Evolutionary conservation across 176 grass and related monocot genomes (phyloP).

Genomic region (Olyra latifolia): DNA sequence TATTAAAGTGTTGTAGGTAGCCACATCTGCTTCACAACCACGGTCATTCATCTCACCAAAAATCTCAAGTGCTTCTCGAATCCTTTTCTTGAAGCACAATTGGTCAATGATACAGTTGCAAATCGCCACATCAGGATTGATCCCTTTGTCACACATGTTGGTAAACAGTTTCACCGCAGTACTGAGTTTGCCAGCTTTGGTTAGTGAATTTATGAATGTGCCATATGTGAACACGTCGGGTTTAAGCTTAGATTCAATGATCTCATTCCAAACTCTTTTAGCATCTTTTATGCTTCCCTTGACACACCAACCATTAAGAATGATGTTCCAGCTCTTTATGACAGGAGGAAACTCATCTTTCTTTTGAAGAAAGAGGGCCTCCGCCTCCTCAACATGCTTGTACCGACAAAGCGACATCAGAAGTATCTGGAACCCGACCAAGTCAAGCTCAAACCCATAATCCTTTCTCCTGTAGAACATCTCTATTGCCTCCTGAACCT

Average conservation of each 20-base stretch:
- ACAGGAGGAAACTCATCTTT: conserved; percentile 58
- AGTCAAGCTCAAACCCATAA: conserved; percentile 58
- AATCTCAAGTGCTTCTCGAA: conserved; percentile 69
- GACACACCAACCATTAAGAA: conserved; percentile 83
- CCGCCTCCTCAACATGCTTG: conserved; percentile 79
- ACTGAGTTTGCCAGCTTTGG: conserved; percentile 58
- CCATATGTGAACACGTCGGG: conserved; percentile 64
- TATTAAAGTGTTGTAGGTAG: conserved; percentile 70
- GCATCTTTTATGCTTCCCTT: conserved; percentile 59
- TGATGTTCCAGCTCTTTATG: conserved; percentile 82
- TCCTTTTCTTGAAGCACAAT: conserved; percentile 76
- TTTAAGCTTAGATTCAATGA: conserved; percentile 55
- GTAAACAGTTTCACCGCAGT: conserved; percentile 56
- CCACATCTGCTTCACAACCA: conserved; percentile 54
- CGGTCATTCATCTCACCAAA: conserved; percentile 70
- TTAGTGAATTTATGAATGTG: conserved; percentile 64
- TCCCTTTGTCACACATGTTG: conserved; percentile 59
- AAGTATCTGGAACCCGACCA: conserved; percentile 68
- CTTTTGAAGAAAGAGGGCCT: conserved; percentile 66
- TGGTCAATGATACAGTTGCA: conserved; percentile 76
- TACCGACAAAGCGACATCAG: conserved; percentile 69
- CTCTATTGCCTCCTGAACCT: conserved; percentile 65
- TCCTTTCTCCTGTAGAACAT: conserved; percentile 66
- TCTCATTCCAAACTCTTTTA: conserved; percentile 72
- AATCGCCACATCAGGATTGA: conserved; percentile 65